Evolutionary conservation across 305 asterid species (phyloP).

Genomic region (Solanum hybrid): DNA sequence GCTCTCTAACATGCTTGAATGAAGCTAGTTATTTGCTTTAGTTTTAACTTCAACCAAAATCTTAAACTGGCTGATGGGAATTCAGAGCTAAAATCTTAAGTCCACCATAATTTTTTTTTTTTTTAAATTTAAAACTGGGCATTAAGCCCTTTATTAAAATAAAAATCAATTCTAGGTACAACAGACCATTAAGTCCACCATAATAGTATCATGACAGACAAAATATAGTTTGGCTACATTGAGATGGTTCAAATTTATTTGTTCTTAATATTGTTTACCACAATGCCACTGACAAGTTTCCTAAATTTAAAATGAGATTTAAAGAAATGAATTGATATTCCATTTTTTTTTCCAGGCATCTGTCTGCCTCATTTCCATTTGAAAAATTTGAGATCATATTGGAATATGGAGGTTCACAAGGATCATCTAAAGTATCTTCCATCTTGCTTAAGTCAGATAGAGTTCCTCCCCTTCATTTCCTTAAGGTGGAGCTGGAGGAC

Average conservation of each 20-base stretch:
- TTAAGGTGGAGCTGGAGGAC: conserved; percentile 51
- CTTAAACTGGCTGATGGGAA: neutral
- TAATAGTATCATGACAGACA: neutral
- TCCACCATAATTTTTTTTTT: neutral
- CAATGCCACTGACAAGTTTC: neutral
- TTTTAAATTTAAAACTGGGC: no score
- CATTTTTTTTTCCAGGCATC: conserved; percentile 26
- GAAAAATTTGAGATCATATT: conserved; percentile 39
- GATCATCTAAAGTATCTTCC: conserved; percentile 43
- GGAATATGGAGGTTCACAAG: conserved; percentile 63
- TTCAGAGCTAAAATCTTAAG: neutral
- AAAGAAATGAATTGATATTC: conserved; percentile 8
- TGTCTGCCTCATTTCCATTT: conserved; percentile 48
- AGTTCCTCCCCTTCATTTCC: conserved; percentile 42
- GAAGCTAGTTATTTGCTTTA: neutral
- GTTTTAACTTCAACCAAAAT: neutral
- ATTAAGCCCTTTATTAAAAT: no score
- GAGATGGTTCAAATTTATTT: neutral
- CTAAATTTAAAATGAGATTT: conserved; percentile 1
- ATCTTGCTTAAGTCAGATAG: conserved; percentile 22
- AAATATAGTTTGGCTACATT: neutral
- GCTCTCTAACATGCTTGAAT: neutral
- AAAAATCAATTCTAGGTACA: no score
- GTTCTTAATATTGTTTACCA: neutral
- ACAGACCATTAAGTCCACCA: neutral